Base-by-base conservation (phyloP, 2,329 filamentous ascomycete species). In the Pseudogymnoascus sp. region DNA sequence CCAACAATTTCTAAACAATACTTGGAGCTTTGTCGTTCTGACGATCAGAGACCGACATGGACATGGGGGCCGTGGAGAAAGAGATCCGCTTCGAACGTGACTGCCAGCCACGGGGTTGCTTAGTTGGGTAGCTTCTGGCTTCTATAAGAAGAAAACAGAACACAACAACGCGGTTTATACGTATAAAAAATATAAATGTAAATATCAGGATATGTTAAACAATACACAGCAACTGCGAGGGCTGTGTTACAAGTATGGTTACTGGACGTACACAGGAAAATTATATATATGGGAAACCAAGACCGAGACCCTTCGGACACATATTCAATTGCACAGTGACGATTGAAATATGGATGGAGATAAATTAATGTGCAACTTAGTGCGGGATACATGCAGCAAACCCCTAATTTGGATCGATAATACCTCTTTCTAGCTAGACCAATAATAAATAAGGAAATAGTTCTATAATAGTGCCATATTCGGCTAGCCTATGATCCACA, bases 311-410 rank as follows among this genome's bases (percentile, higher is more conserved):
- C 48, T 57, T 57, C 25, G 48, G 48, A 57, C 48, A 57, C 48
- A 57, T 57, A 57, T 57, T 34, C 48, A 31, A 57, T 57, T 57
- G 51, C 31, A n/a, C 31, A 14, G 34, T 41, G 37, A 61, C 6
- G 23, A 41, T 21, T n/a, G 19, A 61, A 23, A 61, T 31, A 23
- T 14, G 4, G 10, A 1, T 7, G 34, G 31, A 14, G n/a, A 31
- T 45, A 37, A 67, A 65, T 57, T 57, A 34, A 57, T 34, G 48
- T 57, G n/a, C 7, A 34, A 34, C n/a, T 34, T 57, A 14, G 19
- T 11, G 48, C 48, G 10, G 25, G 28, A 57, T 28, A 34, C 7
- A 25, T 34, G 10, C 7, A 7, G n/a, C 1, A 57, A 57, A 57
- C n/a, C 48, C 48, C 48, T 57, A 57, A 57, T 57, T 57, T 34